Evolutionary conservation across 768 basidiomycete genomes (phyloP).

Genomic region (Strobilomyces confusus): DNA sequence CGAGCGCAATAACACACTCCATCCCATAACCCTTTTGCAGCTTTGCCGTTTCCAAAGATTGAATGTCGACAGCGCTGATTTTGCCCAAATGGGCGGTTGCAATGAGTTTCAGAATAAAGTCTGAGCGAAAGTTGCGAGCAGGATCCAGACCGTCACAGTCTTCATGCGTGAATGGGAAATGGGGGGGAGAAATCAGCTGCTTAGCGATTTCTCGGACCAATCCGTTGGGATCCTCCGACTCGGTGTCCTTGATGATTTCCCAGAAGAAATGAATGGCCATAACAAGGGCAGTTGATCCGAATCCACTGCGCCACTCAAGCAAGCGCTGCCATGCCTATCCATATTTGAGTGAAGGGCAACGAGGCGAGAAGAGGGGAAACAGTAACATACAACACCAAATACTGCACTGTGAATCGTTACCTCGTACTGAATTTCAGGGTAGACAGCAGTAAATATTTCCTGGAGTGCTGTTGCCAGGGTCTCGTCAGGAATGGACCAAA

Average conservation of each 20-base stretch:
- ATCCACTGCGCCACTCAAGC: slow-evolving; percentile 3
- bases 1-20: background rate
- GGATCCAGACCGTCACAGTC: background rate
- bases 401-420: background rate
- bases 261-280: slow-evolving; percentile 2
- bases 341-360: background rate
- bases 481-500: no score
- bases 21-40: background rate
- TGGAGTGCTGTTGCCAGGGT: no score
- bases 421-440: no score
- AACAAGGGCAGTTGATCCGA: background rate
- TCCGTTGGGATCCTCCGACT: background rate
- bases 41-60: background rate
- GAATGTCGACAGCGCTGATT: background rate
- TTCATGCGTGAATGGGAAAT: background rate
- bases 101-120: slow-evolving; percentile 1
- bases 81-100: background rate
- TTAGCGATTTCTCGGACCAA: background rate
- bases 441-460: no score
- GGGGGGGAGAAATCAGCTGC: background rate
- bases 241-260: background rate
- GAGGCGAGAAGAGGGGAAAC: background rate
- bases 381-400: background rate
- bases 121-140: background rate
- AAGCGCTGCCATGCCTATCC: slow-evolving; percentile 1